phyloP scores from a whole-genome alignment of 306 rosid species.

The Canavalia ensiformis region DNA sequence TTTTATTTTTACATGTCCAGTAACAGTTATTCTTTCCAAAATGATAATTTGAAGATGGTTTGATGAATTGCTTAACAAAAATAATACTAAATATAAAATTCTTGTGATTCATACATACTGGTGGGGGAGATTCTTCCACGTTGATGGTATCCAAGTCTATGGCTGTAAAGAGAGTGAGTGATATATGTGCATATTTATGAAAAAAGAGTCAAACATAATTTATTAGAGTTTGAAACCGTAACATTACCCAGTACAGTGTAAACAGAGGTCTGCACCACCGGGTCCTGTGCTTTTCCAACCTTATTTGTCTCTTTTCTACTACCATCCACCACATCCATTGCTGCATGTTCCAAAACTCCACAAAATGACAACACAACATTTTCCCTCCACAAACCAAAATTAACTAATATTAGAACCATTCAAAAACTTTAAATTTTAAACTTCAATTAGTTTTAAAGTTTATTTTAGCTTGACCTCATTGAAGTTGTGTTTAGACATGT shows the following conservation, averaged over 20 bases:
- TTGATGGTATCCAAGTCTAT: conserved; percentile 1
- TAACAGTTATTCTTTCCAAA: too few species aligned
- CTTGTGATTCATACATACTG: neutral
- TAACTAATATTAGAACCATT: neutral
- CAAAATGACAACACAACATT: neutral
- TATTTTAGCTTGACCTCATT: too few species aligned
- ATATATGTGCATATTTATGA: neutral
- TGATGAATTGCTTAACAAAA: too few species aligned
- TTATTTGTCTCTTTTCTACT: conserved; percentile 15
- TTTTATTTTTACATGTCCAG: too few species aligned
- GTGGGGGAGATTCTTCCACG: conserved; percentile 40
- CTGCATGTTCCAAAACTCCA: conserved; percentile 47
- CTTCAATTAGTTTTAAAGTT: too few species aligned
- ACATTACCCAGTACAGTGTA: neutral
- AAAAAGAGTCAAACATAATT: conserved; percentile 37
- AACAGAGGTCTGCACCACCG: conserved; percentile 5
- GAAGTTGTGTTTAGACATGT: too few species aligned
- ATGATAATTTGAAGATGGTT: too few species aligned
- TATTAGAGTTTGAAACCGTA: conserved; percentile 31
- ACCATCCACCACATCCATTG: conserved; percentile 15
- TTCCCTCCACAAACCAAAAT: too few species aligned
- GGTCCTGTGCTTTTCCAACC: neutral
- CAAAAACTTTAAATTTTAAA: too few species aligned
- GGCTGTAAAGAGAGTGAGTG: neutral
- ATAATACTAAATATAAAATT: neutral